Base-by-base conservation (phyloP, 345 rosid genomes). In the Lumnitzera racemosa region DNA sequence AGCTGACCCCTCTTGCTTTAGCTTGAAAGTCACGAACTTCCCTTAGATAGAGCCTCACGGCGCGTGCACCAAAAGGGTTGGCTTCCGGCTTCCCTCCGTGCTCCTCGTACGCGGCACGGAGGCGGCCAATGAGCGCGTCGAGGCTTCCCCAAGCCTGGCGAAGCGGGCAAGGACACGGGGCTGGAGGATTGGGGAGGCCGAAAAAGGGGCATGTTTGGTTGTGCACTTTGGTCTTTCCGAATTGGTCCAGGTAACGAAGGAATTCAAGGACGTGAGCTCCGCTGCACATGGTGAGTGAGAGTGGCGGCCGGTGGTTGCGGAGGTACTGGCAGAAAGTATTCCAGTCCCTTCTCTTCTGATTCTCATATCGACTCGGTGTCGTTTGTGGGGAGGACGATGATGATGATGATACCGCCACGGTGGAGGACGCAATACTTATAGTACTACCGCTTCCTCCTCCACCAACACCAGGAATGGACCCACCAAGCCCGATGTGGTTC, bases 61-160 rank as follows among this genome's bases (percentile, higher is more conserved):
- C 87, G 47, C 87, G 78, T 51, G 95, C 90, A 53, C 88, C 98
- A 47, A 91, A 89, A 2, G 98, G 98, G 81, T 86, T 91, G 12
- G 80, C 80, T 67, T 89, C 98, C 0, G 96, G 89, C 58, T 79
- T 71, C 23, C 96, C 89, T 10, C 98, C 98, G 58, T 88, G 81
- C 66, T 91, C 96, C 70, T 91, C 98, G 51, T 78, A 88, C 7
- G 98, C 98, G 7, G 98, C 96, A n/a, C 98, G 70, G 43, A 91
- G 95, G 43, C 98, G 86, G 12, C 96, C 98, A 36, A 91, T 89
- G 67, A 91, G 92, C n/a, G 98, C 95, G 36, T 89, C 98, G 0
- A 91, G 90, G 80, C 98, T 91, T 56, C 98, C 98, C 98, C 98
- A 91, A 3, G 98, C 98, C 61, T 91, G 98, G 2, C 86, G 79